Conservation (phyloP, 1,139 yeast species). For the Scheffersomyces stambukii region DNA sequence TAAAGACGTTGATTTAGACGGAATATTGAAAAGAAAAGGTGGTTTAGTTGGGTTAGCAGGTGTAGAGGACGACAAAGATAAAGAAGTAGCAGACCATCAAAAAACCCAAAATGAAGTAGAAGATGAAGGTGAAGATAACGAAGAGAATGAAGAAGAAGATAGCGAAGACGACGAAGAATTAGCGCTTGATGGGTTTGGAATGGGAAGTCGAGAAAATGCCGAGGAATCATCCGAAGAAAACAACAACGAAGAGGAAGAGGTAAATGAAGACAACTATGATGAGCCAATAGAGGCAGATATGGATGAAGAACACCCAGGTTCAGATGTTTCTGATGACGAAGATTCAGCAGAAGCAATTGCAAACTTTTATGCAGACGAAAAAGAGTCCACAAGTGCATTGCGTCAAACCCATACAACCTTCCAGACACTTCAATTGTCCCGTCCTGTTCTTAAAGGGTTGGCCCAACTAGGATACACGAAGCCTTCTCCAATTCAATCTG, state of each 20-base stretch:
- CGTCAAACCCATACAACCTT: conserved; percentile 57
- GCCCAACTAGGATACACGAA: conserved; percentile 72
- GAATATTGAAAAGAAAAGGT: conserved; percentile 77
- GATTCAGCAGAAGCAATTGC: conserved; percentile 74
- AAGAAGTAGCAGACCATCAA: conserved; percentile 24
- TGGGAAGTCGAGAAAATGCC: conserved; percentile 48
- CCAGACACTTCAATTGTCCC: conserved; percentile 73
- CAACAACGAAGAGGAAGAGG: conserved; percentile 21
- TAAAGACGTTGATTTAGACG: conserved; percentile 84
- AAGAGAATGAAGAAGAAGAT: conserved; percentile 21
- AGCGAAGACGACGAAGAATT: conserved; percentile 27
- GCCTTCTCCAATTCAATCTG: conserved; percentile 93
- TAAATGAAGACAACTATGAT: conserved; percentile 22
- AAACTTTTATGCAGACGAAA: conserved; percentile 57
- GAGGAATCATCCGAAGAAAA: conserved; percentile 20
- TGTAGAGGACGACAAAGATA: conserved; percentile 9
- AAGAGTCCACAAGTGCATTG: conserved; percentile 38
- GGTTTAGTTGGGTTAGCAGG: conserved; percentile 57
- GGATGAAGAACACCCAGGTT: conserved; percentile 21
- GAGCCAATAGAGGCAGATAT: conserved; percentile 21
- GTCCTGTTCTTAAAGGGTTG: conserved; percentile 85
- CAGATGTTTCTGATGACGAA: conserved; percentile 27
- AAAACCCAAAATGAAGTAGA: conserved; percentile 28
- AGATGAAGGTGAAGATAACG: conserved; percentile 23
- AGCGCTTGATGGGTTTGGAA: conserved; percentile 72